A percentile compares a stretch with the other conserved stretches of the same genome.
Conservation (phyloP, 495 filamentous ascomycete genomes). For the Articulospora tetracladia region DNA sequence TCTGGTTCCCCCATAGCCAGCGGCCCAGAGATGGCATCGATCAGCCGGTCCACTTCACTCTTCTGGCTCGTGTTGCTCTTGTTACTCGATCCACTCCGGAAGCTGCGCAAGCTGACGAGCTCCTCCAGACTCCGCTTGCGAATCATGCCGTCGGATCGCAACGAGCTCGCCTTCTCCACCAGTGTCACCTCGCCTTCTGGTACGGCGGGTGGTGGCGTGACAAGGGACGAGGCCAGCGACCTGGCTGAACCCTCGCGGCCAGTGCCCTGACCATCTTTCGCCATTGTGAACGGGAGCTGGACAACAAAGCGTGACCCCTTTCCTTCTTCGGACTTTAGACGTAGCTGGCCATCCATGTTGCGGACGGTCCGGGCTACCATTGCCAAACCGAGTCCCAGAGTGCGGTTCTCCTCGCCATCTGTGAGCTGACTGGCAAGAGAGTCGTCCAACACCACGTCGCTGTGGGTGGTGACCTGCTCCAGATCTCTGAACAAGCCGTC, state of each 20-base stretch:
- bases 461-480: constrained; percentile 73
- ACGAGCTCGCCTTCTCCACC: constrained; percentile 39
- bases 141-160: constrained; percentile 13
- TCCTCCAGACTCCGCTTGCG: constrained; percentile 36
- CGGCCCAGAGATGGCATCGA: constrained; percentile 69
- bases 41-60: constrained; percentile 72
- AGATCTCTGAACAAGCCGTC: constrained; percentile 81
- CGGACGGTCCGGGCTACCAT: constrained; percentile 78
- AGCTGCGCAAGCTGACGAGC: constrained; percentile 42
- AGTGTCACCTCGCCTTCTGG: constrained; percentile 53
- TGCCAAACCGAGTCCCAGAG: constrained; percentile 80
- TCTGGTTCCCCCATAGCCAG: constrained; percentile 40
- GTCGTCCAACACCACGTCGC: constrained; percentile 29
- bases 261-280: constrained; percentile 35
- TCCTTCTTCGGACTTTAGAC: constrained; percentile 81
- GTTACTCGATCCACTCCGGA: constrained; percentile 48
- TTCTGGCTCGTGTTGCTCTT: constrained; percentile 49
- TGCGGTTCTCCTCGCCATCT: constrained; percentile 16
- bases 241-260: neutral
- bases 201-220: constrained; percentile 27
- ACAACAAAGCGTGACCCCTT: constrained; percentile 82
- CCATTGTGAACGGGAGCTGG: constrained; percentile 63
- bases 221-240: constrained; percentile 13
- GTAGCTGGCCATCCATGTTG: constrained; percentile 89
- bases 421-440: constrained; percentile 27